These are phyloP conservation scores for Ophiorrhiza pumila DNA, from an alignment of 257 asterid species.

Conservation along the genomic window DNA sequence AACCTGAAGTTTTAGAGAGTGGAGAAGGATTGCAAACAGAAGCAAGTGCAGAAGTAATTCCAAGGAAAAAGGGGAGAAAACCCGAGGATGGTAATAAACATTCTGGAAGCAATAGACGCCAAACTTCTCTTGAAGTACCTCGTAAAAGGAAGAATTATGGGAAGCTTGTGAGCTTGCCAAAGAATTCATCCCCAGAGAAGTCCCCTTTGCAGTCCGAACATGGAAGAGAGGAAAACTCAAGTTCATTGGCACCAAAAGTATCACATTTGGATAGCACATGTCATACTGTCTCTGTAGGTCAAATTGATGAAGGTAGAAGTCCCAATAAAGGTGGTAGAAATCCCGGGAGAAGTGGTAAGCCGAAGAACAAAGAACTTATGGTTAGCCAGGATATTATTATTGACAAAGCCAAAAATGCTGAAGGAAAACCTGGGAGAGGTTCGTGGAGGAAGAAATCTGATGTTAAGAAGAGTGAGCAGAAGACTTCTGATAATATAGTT, in stretches of 20 bases:
- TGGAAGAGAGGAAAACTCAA: no score
- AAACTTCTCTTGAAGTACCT: constrained; percentile 29
- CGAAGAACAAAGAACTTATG: constrained; percentile 35
- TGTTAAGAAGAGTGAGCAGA: constrained; percentile 1
- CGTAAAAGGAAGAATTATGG: constrained; percentile 25
- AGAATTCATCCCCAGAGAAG: constrained; percentile 19
- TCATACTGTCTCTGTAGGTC: constrained; percentile 13
- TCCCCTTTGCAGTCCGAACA: constrained; percentile 3
- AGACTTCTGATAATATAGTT: constrained; percentile 17
- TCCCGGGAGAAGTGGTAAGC: constrained; percentile 25
- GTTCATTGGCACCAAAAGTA: no score
- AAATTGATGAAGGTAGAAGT: no score
- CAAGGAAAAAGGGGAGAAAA: constrained; percentile 38
- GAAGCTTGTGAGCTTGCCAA: constrained; percentile 11
- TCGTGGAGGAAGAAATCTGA: constrained; percentile 12
- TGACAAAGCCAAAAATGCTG: not conserved
- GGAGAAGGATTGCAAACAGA: constrained; percentile 22
- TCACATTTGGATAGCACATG: no score
- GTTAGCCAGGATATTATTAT: not conserved
- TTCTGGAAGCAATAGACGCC: constrained; percentile 21
- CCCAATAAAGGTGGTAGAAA: no score
- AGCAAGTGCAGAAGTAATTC: constrained; percentile 20
- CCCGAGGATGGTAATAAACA: constrained; percentile 32
- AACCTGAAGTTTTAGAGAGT: constrained; percentile 9
- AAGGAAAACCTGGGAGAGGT: constrained; percentile 12